Evolutionary conservation across 306 rosid species (phyloP), one percentile per base, ranked within the genome.

Genomic region (Cicer yamashitae): DNA sequence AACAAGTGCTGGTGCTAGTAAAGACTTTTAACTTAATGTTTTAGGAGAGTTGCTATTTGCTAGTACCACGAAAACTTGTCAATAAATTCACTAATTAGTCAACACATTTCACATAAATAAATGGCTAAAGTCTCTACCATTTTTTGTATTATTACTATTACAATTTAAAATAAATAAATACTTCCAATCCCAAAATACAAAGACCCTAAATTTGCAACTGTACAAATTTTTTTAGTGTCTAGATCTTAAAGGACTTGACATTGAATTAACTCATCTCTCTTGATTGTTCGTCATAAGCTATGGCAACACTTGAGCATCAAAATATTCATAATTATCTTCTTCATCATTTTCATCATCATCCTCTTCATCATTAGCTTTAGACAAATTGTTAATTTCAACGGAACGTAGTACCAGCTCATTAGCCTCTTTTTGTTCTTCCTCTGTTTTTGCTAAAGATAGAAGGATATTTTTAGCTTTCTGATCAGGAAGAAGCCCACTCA

Each of bases 391-490:
- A 78, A 14, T 52, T 15, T 70, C 85, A 81, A 75, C 74, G 68
- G 79, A 63, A 74, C 72, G 39, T 69, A 85, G 85, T 3, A 82
- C 82, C 4, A 92, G 89, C 71, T 84, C 88, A 46, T 84, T 77
- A 75, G 86, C 96, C 81, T 82, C 91, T 37, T 57, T 68, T 72
- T 81, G 88, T 59, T 94, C 96, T 47, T 87, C 87, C 0, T 79
- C 83, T 38, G 96, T 89, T 72, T 74, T 86, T 10, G 96, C 92
- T 84, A 92, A 63, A 81, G 97, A 92, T 44, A 90, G 79, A 62
- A 94, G 88, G 75, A 92, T 77, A 81, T 89, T 94, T 77, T 88
- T 94, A 2, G 96, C 97, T 79, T 94, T 94, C 84, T 90, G 87
- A 80, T 92, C 96, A 12, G 97, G 93, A 71, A 72, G 80, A 74